Percentiles rank a stretch among this genome's conserved stretches.
phyloP scores from a whole-genome alignment of 2,329 filamentous ascomycete genomes.

The Colletotrichum musae region DNA sequence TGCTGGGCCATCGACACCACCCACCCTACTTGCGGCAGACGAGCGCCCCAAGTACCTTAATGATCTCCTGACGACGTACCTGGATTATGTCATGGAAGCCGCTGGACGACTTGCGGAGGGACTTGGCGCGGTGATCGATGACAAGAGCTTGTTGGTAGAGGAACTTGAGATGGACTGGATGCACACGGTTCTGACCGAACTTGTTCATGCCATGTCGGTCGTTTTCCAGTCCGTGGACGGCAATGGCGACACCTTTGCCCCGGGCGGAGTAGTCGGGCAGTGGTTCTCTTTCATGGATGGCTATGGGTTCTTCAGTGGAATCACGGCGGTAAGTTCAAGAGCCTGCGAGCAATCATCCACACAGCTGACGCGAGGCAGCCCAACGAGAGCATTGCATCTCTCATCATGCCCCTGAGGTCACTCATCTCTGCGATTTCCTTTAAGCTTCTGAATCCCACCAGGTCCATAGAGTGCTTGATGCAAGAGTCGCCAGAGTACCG shows the following conservation, averaged over 20 bases:
- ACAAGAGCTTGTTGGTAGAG: conserved; percentile 63
- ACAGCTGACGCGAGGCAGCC: conserved; percentile 44
- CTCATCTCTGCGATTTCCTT: conserved; percentile 80
- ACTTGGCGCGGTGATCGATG: conserved; percentile 66
- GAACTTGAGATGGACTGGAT: conserved; percentile 72
- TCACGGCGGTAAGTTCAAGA: conserved; percentile 66
- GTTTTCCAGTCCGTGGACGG: conserved; percentile 79
- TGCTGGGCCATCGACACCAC: conserved; percentile 20
- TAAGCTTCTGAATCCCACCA: conserved; percentile 76
- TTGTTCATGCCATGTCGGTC: conserved; percentile 80
- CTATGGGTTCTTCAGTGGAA: conserved; percentile 77
- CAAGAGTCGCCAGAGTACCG: conserved; percentile 49
- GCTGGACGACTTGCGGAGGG: conserved; percentile 65
- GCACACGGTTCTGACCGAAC: conserved; percentile 76
- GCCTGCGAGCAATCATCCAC: background rate
- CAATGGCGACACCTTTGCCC: conserved; percentile 67
- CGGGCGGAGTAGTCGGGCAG: conserved; percentile 70
- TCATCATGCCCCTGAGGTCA: conserved; percentile 77
- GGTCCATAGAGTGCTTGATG: conserved; percentile 68
- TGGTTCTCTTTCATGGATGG: conserved; percentile 84
- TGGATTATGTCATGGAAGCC: conserved; percentile 62
- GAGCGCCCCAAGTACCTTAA: conserved; percentile 55
- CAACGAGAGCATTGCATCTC: conserved; percentile 59
- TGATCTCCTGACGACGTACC: conserved; percentile 62
- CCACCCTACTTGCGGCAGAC: conserved; percentile 5